Evolutionary conservation across 768 basidiomycete species (phyloP), one percentile per base, ranked within the genome.

Genomic region (Lentinula sp.): DNA sequence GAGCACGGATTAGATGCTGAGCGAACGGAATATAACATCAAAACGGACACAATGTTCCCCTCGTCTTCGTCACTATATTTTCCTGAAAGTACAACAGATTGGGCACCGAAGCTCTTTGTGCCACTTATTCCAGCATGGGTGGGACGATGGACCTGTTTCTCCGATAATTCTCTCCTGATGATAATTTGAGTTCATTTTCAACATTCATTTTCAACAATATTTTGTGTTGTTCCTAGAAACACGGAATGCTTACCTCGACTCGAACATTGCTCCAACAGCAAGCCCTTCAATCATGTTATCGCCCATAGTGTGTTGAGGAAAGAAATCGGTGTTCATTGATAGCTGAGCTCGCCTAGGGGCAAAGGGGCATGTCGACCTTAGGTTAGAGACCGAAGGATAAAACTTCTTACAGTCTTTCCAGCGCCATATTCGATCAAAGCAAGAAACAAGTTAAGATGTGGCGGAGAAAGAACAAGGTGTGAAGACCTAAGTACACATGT

Each of bases 31-130:
- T 40, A 6, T 32, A 5, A 21, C 55, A 23, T 15, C 7, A 3
- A 48, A 9, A 68, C 74, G 57, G 61, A 78, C 78, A 79, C 65
- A 23, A 68, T 66, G 2, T 78, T 71, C 7, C 79, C 78, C 0
- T 71, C 52, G 55, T 80, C 79, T 2, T 80, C 74, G 46, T 80
- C 79, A 45, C 73, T 73, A 50, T 81, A 80, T 2, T 73, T 71
- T 5, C 72, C 70, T 13, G 75, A 77, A 2, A 78, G 56, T 37
- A 75, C 74, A 21, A 81, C 71, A 0, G 79, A 80, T 61, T 69
- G 76, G 1, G 78, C 78, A 1, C 78, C 79, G 2, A 64, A 45
- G 3, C 48, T 59, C 11, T 60, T 53, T 13, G 65, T 65, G 3
- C 73, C 73, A 37, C 69, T 68, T 35, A 80, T 80, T 5, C 78